Percentiles rank a stretch among this genome's conserved stretches.
These are phyloP conservation scores for Paratrimastix pyriformis DNA, from an alignment of 78 protist species.

Conservation along the genomic window DNA sequence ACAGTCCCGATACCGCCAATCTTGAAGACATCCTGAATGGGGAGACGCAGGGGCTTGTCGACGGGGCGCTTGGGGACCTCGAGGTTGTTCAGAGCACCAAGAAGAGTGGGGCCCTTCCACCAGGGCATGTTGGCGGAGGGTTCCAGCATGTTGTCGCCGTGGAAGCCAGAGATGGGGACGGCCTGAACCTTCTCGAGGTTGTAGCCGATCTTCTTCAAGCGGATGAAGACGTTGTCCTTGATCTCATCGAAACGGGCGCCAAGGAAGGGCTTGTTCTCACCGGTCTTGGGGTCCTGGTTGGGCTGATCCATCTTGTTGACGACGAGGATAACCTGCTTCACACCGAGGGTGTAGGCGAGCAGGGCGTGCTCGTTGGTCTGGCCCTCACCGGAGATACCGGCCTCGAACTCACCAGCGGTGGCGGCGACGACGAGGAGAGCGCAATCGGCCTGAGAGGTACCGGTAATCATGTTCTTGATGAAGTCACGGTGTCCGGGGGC, in stretches of 20 bases:
- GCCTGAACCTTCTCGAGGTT: conserved; percentile 32
- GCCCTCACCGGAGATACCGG: conserved; percentile 88
- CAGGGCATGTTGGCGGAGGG: conserved; percentile 71
- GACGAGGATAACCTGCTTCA: conserved; percentile 84
- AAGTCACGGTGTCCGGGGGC: conserved; percentile 99
- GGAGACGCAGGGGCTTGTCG: conserved; percentile 93
- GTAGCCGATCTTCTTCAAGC: conserved; percentile 69
- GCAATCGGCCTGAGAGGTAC: conserved; percentile 93
- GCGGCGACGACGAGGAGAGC: conserved; percentile 84
- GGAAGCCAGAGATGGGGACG: conserved; percentile 88
- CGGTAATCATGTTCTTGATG: conserved; percentile 99
- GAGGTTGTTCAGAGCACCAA: conserved; percentile 74
- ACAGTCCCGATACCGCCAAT: conserved; percentile 94
- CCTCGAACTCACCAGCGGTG: conserved; percentile 87
- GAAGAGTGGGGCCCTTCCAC: conserved; percentile 74
- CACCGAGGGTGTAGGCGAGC: conserved; percentile 90
- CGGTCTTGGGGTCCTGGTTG: conserved; percentile 45
- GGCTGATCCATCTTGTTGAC: conserved; percentile 92
- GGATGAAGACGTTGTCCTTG: conserved; percentile 68
- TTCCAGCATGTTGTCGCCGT: conserved; percentile 93
- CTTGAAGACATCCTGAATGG: conserved; percentile 94
- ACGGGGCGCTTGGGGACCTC: conserved; percentile 78
- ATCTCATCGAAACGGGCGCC: conserved; percentile 76
- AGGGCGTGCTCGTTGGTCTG: conserved; percentile 97
- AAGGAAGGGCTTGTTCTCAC: background rate